These are phyloP conservation scores for Cinchona pubescens DNA, from an alignment of 257 asterid species.

Conservation along the genomic window DNA sequence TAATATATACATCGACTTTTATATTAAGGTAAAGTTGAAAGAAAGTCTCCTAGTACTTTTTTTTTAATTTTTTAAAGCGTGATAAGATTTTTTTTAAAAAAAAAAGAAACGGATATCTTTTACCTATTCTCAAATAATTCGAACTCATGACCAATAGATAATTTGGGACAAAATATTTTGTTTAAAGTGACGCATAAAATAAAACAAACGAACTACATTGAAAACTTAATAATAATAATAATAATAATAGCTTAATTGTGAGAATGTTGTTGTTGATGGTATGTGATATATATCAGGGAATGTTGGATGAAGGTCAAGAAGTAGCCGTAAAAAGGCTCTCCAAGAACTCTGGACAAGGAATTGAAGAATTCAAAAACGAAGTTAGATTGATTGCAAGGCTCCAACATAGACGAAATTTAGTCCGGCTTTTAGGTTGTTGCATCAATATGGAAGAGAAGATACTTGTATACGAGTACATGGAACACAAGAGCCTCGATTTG, in stretches of 20 bases:
- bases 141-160: too few species aligned
- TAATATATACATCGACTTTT: too few species aligned
- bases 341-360: conserved; percentile 44
- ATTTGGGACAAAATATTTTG: too few species aligned
- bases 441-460: conserved; percentile 39
- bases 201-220: too few species aligned
- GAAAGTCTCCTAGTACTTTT: too few species aligned
- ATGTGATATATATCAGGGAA: conserved; percentile 35
- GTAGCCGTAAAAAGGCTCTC: conserved; percentile 56
- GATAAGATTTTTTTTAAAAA: too few species aligned
- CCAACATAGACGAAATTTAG: conserved; percentile 48
- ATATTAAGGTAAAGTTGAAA: too few species aligned
- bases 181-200: too few species aligned
- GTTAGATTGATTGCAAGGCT: conserved; percentile 40
- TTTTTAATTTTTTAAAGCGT: too few species aligned
- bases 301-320: conserved; percentile 36
- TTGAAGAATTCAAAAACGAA: conserved; percentile 43
- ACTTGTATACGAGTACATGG: conserved; percentile 44
- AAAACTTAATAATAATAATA: too few species aligned
- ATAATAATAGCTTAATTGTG: neutral
- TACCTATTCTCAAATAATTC: too few species aligned
- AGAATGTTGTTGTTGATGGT: neutral
- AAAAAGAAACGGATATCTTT: too few species aligned
- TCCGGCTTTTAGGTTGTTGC: conserved; percentile 42
- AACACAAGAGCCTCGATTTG: conserved; percentile 39